Conservation (phyloP, 441 rosid genomes). For the Omphalea diandra region DNA sequence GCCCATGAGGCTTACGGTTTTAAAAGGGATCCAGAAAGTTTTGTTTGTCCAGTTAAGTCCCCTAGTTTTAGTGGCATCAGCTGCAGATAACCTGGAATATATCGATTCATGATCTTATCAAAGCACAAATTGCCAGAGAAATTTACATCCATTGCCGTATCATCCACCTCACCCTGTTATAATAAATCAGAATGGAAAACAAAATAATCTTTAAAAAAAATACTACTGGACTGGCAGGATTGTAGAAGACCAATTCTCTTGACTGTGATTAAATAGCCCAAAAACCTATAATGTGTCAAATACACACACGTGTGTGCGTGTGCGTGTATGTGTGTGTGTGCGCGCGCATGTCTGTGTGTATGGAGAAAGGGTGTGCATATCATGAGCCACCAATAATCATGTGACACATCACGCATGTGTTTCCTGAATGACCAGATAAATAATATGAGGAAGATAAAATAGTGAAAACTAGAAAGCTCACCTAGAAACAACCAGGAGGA, state of each 20-base stretch:
- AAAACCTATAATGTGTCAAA: constrained; percentile 12
- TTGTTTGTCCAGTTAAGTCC: constrained; percentile 93
- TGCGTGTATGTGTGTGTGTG: too few relatives aligned
- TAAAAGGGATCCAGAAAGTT: constrained; percentile 93
- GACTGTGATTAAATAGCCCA: background rate
- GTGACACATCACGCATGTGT: too few relatives aligned
- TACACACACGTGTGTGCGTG: too few relatives aligned
- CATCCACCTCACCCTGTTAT: constrained; percentile 94
- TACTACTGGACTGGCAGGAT: background rate
- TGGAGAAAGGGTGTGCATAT: constrained; percentile 5
- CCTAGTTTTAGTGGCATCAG: constrained; percentile 74
- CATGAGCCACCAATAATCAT: constrained; percentile 17
- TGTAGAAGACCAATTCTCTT: background rate
- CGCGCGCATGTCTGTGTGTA: too few relatives aligned
- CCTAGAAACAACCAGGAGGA: background rate
- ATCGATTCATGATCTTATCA: constrained; percentile 82
- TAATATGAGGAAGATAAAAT: background rate
- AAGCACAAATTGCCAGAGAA: constrained; percentile 84
- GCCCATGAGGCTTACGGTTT: constrained; percentile 66
- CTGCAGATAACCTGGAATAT: constrained; percentile 69
- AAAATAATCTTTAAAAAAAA: constrained; percentile 18
- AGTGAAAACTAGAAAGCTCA: constrained; percentile 3
- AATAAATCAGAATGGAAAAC: constrained; percentile 25
- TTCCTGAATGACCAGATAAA: background rate
- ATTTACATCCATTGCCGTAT: constrained; percentile 88